These are phyloP conservation scores for Ganoderma resinaceum DNA, from an alignment of 1,284 basidiomycete genomes.

Conservation along the genomic window DNA sequence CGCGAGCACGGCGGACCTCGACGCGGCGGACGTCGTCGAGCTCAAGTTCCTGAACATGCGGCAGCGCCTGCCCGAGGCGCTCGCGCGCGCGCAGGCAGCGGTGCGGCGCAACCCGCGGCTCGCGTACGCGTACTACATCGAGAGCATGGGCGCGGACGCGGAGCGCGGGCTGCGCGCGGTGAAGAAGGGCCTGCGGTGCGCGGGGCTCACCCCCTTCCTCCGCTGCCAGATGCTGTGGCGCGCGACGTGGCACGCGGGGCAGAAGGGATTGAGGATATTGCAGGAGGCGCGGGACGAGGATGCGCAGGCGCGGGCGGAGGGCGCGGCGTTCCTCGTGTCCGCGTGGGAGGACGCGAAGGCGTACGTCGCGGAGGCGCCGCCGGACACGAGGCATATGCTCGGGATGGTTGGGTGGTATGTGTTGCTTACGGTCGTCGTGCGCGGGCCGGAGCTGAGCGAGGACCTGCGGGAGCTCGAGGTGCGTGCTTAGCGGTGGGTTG, in stretches of 20 bases:
- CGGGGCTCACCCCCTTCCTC: conserved; percentile 33
- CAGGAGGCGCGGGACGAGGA: conserved; percentile 49
- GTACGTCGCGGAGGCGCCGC: conserved; percentile 59
- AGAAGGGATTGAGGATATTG: conserved; percentile 54
- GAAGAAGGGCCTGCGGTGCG: conserved; percentile 60
- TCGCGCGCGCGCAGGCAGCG: conserved; percentile 49
- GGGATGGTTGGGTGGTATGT: conserved; percentile 61
- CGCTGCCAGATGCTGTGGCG: conserved; percentile 56
- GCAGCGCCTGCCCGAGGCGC: conserved; percentile 51
- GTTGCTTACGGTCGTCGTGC: conserved; percentile 52
- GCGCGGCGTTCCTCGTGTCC: conserved; percentile 57
- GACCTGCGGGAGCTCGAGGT: conserved; percentile 59
- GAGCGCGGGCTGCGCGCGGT: conserved; percentile 48
- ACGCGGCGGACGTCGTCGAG: conserved; percentile 65
- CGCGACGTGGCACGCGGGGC: conserved; percentile 59
- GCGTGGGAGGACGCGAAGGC: conserved; percentile 63
- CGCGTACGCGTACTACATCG: conserved; percentile 66
- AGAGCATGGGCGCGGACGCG: conserved; percentile 44
- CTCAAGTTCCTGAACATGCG: conserved; percentile 61
- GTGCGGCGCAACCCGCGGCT: conserved; percentile 60
- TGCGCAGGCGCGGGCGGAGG: conserved; percentile 56
- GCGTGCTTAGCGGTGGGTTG: conserved; percentile 21
- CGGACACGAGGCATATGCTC: conserved; percentile 63
- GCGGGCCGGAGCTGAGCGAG: conserved; percentile 52
- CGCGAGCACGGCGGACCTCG: conserved; percentile 46